Percentiles rank a stretch among this genome's conserved stretches.
Evolutionary conservation across 495 filamentous ascomycete genomes (phyloP).

Genomic region (Cladorrhinum samala): DNA sequence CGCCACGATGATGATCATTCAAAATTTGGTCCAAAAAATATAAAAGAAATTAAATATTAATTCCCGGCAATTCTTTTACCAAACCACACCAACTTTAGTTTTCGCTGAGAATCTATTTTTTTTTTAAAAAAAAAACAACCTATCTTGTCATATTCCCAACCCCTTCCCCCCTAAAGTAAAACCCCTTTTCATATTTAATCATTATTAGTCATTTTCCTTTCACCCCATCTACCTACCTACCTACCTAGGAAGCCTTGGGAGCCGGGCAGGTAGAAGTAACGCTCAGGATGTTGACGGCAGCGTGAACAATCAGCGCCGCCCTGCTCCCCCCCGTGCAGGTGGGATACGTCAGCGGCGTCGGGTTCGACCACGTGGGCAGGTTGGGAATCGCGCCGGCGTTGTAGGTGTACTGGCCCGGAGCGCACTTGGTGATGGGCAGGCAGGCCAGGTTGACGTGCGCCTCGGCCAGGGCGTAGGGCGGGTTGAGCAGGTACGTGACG

Average conservation of each 20-base stretch:
- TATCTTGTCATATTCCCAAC: no score
- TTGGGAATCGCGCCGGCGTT: slow-evolving; percentile 1
- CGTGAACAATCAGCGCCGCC: slow-evolving; percentile 13
- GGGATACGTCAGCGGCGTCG: slow-evolving; percentile 6
- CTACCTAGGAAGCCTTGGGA: not conserved
- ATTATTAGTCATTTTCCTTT: no score
- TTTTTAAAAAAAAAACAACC: no score
- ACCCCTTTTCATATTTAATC: no score
- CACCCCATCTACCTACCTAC: no score
- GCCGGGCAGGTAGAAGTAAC: not conserved
- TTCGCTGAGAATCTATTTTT: no score
- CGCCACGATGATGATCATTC: no score
- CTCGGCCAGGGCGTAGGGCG: slow-evolving; percentile 13
- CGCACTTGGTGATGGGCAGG: slow-evolving; percentile 16
- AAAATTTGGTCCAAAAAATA: no score
- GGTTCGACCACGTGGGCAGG: slow-evolving; percentile 1
- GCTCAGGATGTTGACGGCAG: slow-evolving; percentile 4
- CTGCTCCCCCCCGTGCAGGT: slow-evolving; percentile 5
- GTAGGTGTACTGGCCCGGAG: slow-evolving; percentile 22
- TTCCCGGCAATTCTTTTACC: no score
- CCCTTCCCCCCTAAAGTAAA: no score
- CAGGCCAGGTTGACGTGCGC: slow-evolving; percentile 18
- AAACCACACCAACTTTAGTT: no score
- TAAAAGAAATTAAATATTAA: no score
- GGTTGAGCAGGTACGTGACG: slow-evolving; percentile 17